Percentiles rank a stretch among this genome's conserved stretches.
Conservation (phyloP, 371 early-diverging fungal genomes). For the Haplosporangium sp. region DNA sequence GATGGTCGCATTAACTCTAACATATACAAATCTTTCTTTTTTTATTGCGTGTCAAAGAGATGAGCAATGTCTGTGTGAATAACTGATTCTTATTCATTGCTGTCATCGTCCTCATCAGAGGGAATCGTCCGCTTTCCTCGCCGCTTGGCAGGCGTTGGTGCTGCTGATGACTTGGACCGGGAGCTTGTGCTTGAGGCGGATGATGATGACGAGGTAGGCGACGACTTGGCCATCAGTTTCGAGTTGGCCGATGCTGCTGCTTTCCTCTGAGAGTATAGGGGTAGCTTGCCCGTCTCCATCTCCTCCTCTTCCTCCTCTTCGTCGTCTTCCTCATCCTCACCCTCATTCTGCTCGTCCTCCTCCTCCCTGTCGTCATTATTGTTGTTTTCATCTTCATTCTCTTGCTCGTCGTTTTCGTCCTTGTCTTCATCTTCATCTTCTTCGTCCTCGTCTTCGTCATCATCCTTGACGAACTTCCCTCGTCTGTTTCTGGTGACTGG, state of each 20-base stretch:
- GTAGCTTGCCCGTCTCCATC: constrained; percentile 21
- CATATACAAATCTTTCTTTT: background rate
- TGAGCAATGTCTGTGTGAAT: too few relatives aligned
- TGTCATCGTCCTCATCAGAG: constrained; percentile 32
- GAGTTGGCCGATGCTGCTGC: constrained; percentile 49
- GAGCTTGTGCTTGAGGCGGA: constrained; percentile 7
- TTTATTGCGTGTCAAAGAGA: background rate
- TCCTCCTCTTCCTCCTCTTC: constrained; percentile 30
- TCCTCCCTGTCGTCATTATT: constrained; percentile 6
- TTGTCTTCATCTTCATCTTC: constrained; percentile 11
- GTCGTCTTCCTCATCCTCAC: constrained; percentile 16
- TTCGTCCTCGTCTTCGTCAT: constrained; percentile 5
- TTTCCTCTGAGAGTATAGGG: constrained; percentile 35
- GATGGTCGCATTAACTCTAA: too few relatives aligned
- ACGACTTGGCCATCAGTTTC: constrained; percentile 30
- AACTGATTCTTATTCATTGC: constrained; percentile 9
- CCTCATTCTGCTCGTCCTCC: constrained; percentile 6
- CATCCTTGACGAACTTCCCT: constrained; percentile 16
- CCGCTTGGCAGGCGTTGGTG: constrained; percentile 9
- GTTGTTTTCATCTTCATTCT: background rate
- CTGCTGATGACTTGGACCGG: constrained; percentile 9
- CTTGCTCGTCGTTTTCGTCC: constrained; percentile 2
- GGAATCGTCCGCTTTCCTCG: constrained; percentile 18
- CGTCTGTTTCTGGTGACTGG: constrained; percentile 17
- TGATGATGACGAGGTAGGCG: constrained; percentile 20